phyloP scores from a whole-genome alignment of 78 protist genomes.

The Blattamonas nauphoetae region DNA sequence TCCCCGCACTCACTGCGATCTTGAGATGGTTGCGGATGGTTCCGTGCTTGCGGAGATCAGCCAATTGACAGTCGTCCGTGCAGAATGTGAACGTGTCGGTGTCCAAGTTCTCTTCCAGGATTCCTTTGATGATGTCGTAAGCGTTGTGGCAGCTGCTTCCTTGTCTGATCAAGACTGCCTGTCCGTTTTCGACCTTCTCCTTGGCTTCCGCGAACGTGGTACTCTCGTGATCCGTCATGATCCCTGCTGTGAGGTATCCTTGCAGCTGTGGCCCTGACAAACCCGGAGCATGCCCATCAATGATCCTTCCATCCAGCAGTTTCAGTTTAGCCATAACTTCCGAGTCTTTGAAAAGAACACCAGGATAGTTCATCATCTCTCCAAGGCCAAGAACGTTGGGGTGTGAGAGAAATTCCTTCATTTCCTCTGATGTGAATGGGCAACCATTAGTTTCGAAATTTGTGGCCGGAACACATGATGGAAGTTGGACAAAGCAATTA shows the following conservation, averaged over 20 bases:
- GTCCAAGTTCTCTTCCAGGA: no score
- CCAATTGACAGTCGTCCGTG: background rate
- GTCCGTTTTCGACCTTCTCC: background rate
- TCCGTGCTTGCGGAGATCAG: no score
- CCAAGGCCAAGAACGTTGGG: background rate
- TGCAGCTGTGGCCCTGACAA: background rate
- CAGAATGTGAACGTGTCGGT: background rate
- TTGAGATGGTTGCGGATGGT: background rate
- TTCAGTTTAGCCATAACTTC: background rate
- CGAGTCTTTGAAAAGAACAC: slow-evolving; percentile 1
- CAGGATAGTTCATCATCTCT: slow-evolving; percentile 14
- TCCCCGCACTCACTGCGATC: background rate
- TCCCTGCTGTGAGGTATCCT: background rate
- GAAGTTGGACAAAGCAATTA: background rate
- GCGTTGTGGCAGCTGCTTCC: slow-evolving; percentile 1
- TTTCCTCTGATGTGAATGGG: background rate
- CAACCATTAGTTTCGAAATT: background rate
- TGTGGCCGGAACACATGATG: background rate
- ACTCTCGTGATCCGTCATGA: background rate
- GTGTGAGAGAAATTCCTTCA: background rate
- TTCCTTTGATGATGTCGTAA: no score
- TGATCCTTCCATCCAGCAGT: no score
- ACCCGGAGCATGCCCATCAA: slow-evolving; percentile 17
- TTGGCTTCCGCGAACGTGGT: slow-evolving; percentile 9
- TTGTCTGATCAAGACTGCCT: background rate